Conservation (phyloP, 768 basidiomycete species). For the Rubroboletus pulcherrimus region DNA sequence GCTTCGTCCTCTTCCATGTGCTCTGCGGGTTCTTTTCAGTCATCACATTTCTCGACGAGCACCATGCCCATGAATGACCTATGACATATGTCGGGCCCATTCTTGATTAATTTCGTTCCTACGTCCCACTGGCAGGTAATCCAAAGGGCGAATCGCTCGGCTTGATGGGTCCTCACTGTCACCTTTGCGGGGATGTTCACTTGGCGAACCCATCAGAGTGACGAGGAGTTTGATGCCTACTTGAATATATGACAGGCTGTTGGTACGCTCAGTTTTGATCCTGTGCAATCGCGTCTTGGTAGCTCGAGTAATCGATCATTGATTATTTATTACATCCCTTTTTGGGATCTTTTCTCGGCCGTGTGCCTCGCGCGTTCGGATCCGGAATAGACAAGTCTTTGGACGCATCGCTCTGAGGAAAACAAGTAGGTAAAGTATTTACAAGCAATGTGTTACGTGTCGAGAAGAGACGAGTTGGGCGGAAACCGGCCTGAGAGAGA, state of each 20-base stretch:
- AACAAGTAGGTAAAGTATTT: neutral
- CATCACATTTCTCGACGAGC: neutral
- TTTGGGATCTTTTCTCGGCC: conserved; percentile 14
- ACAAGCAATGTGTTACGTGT: neutral
- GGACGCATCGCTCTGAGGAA: neutral
- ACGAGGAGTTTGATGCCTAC: neutral
- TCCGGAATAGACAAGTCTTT: neutral
- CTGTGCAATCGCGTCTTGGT: neutral
- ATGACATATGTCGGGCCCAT: conserved; percentile 57
- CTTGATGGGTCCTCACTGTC: neutral
- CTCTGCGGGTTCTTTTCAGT: conserved; percentile 43
- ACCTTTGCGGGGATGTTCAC: neutral
- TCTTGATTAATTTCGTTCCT: neutral
- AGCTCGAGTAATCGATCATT: neutral
- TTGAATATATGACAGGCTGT: neutral
- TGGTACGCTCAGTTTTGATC: neutral
- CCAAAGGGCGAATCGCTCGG: neutral
- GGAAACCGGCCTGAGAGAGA: too few species aligned
- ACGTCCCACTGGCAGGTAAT: neutral
- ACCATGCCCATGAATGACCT: conserved; percentile 34
- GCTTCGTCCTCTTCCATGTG: conserved; percentile 96
- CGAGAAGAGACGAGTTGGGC: neutral
- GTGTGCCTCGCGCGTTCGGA: conserved; percentile 21
- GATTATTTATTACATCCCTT: conserved; percentile 4
- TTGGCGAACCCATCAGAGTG: neutral